phyloP scores from a whole-genome alignment of 495 filamentous ascomycete species.

The Podospora australis region DNA sequence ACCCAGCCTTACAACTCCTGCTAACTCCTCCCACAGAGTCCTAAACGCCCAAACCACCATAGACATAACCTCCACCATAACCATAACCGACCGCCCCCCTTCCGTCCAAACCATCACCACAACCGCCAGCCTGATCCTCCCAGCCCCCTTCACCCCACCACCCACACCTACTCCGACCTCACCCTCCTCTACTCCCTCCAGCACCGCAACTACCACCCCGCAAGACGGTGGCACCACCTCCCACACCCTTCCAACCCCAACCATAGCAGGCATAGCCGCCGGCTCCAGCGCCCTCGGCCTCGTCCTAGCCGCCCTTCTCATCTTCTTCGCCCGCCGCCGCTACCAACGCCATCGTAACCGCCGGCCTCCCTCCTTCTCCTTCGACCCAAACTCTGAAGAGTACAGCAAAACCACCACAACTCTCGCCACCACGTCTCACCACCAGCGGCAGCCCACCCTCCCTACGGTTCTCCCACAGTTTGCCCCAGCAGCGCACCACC shows the following conservation, averaged over 20 bases:
- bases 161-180: background rate
- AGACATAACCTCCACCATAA: slow-evolving; percentile 25
- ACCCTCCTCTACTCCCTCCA: slow-evolving; percentile 1
- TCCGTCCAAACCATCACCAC: slow-evolving; percentile 16
- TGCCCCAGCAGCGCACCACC: slow-evolving; percentile 4
- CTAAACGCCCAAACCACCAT: slow-evolving; percentile 21
- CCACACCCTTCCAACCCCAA: slow-evolving; percentile 12
- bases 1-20: background rate
- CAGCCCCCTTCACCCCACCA: background rate
- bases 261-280: slow-evolving; percentile 23
- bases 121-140: slow-evolving; percentile 13
- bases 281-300: slow-evolving; percentile 15
- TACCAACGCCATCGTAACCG: background rate
- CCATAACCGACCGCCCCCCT: slow-evolving; percentile 18
- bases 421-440: background rate
- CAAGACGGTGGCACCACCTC: too few species aligned
- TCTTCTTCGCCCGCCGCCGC: slow-evolving; percentile 18
- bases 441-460: slow-evolving; percentile 8
- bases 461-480: slow-evolving; percentile 13
- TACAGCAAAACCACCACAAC: background rate
- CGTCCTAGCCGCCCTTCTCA: slow-evolving; percentile 13
- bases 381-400: slow-evolving; percentile 2
- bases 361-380: background rate
- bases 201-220: background rate
- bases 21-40: slow-evolving; percentile 14